These are phyloP conservation scores for Clohesyomyces aquaticus DNA, from an alignment of 495 filamentous ascomycete species.

Conservation along the genomic window DNA sequence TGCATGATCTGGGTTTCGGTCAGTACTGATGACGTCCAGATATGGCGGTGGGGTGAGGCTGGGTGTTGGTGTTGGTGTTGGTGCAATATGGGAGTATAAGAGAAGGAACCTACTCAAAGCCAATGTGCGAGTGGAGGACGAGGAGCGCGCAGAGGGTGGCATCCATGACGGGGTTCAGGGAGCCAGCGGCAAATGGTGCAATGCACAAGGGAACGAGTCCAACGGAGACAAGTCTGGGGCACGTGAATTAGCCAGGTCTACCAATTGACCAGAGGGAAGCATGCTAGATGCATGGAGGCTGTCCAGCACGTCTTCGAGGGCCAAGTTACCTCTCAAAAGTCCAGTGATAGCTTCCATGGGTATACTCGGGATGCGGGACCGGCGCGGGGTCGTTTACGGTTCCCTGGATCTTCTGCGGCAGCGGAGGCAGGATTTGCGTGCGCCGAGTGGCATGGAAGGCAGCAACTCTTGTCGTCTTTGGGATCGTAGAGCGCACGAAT, in stretches of 20 bases:
- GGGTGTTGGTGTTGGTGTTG: not conserved
- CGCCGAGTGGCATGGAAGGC: slow-evolving; percentile 50
- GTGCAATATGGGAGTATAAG: not conserved
- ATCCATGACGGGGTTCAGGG: slow-evolving; percentile 86
- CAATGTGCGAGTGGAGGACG: slow-evolving; percentile 91
- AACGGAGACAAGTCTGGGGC: slow-evolving; percentile 65
- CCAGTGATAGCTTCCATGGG: slow-evolving; percentile 97
- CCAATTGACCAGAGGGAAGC: no score
- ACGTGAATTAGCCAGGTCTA: not conserved
- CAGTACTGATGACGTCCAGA: not conserved
- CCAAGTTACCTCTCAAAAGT: slow-evolving; percentile 78
- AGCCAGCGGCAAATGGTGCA: slow-evolving; percentile 88
- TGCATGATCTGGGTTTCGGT: slow-evolving; percentile 59
- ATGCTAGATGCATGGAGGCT: no score
- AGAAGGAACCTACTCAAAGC: slow-evolving; percentile 70
- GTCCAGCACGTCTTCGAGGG: no score
- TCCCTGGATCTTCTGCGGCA: slow-evolving; percentile 51
- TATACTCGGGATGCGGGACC: slow-evolving; percentile 69
- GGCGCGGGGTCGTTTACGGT: slow-evolving; percentile 81
- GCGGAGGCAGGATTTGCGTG: slow-evolving; percentile 52
- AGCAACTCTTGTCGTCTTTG: slow-evolving; percentile 43
- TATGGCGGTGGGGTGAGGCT: not conserved
- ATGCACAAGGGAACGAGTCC: slow-evolving; percentile 84
- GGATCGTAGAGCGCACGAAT: slow-evolving; percentile 32
- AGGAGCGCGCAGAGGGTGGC: slow-evolving; percentile 80